Conservation (phyloP, 305 asterid genomes). For the Rubia balearica region DNA sequence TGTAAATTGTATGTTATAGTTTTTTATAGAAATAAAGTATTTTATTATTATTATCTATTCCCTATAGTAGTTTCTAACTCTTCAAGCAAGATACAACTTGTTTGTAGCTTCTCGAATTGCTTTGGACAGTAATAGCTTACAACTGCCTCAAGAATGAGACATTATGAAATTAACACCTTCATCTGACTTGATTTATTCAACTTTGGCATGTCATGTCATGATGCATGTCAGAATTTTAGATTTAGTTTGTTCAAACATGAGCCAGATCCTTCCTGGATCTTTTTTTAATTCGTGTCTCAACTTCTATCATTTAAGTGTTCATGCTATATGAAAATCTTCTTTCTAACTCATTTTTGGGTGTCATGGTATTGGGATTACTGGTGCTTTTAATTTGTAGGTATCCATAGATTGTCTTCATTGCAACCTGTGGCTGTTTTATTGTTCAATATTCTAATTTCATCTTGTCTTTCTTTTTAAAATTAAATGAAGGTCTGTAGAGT, state of each 20-base stretch:
- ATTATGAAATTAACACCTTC: too few relatives aligned
- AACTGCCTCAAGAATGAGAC: neutral
- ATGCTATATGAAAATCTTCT: neutral
- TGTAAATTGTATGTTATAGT: neutral
- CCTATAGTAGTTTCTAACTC: neutral
- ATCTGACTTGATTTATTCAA: neutral
- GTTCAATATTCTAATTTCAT: neutral
- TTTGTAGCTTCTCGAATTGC: conserved; percentile 1
- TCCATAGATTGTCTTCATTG: neutral
- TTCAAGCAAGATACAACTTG: neutral
- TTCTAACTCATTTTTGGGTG: neutral
- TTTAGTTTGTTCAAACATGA: neutral
- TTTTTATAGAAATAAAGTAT: neutral
- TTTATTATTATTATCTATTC: neutral
- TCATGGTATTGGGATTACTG: neutral
- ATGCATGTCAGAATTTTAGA: neutral
- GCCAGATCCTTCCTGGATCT: neutral
- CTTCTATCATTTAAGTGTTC: neutral
- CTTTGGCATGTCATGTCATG: neutral
- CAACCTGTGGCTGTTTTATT: neutral
- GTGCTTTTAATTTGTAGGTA: neutral
- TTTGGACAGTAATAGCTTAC: neutral
- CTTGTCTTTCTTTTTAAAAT: conserved; percentile 2
- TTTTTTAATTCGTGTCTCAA: neutral
- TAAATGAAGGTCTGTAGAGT: conserved; percentile 1